A percentile compares a stretch with the other conserved stretches of the same genome.
phyloP scores from a whole-genome alignment of 441 rosid species.

The Erodium texanum region DNA sequence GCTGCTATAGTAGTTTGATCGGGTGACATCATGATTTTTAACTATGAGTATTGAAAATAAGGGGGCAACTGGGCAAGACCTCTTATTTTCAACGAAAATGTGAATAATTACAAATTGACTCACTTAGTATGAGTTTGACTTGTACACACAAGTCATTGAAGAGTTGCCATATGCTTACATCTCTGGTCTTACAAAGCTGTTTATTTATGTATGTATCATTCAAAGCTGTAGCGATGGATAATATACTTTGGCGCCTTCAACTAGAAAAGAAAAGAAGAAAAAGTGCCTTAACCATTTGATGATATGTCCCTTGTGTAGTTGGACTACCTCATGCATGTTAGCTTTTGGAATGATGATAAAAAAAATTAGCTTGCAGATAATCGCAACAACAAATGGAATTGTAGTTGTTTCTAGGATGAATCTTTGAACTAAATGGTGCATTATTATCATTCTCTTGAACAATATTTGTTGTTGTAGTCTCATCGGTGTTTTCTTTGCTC shows the following conservation, averaged over 20 bases:
- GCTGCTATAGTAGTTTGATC: too few relatives aligned
- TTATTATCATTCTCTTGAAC: not conserved
- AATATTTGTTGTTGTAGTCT: not conserved
- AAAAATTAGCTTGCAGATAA: too few relatives aligned
- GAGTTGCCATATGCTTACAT: not conserved
- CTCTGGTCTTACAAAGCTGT: not conserved
- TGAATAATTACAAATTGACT: not conserved
- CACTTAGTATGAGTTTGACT: not conserved
- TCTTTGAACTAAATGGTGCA: not conserved
- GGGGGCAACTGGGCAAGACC: not conserved
- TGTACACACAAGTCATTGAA: not conserved
- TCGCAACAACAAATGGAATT: too few relatives aligned
- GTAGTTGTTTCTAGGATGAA: not conserved
- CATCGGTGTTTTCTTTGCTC: not conserved
- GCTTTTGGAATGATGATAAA: not conserved
- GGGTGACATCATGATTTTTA: not conserved
- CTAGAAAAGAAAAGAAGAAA: not conserved
- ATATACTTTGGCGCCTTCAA: not conserved
- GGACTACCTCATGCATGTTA: too few relatives aligned
- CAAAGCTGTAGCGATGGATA: too few relatives aligned
- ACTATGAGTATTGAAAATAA: not conserved
- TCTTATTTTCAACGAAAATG: not conserved
- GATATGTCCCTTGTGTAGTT: not conserved
- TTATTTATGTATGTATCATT: not conserved
- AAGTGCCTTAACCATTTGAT: not conserved